Percentiles rank a stretch among this genome's conserved stretches.
Evolutionary conservation across 2,329 filamentous ascomycete genomes (phyloP).

Genomic region (Samsoniella hepiali): DNA sequence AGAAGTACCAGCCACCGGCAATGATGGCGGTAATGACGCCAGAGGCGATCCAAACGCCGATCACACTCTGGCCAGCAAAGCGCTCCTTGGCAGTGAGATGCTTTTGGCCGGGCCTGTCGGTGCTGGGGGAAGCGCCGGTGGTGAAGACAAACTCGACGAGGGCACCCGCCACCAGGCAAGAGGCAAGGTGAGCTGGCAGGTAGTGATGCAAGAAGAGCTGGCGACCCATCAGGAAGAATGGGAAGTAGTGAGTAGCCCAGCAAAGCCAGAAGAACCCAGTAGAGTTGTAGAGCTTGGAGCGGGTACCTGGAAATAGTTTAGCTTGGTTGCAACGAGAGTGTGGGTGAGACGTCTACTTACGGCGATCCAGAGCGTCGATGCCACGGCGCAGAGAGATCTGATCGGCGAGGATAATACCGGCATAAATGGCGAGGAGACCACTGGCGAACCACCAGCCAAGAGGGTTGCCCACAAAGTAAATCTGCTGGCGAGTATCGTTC

Average conservation of each 20-base stretch:
- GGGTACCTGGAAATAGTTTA: constrained; percentile 59
- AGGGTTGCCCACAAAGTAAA: constrained; percentile 97
- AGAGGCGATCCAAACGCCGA: constrained; percentile 75
- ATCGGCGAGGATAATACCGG: constrained; percentile 85
- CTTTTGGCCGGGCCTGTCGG: constrained; percentile 49
- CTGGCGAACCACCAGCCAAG: constrained; percentile 96
- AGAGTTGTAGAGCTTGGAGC: constrained; percentile 93
- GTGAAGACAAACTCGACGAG: constrained; percentile 96
- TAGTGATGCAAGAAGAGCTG: constrained; percentile 99
- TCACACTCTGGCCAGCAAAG: constrained; percentile 72
- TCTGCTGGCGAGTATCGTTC: constrained; percentile 89
- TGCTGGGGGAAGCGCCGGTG: constrained; percentile 59
- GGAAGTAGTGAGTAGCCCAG: constrained; percentile 96
- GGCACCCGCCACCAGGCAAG: constrained; percentile 82
- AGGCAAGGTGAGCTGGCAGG: constrained; percentile 89
- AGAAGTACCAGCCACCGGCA: constrained; percentile 83
- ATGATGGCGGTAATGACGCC: constrained; percentile 65
- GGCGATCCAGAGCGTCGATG: constrained; percentile 86
- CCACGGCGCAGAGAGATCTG: constrained; percentile 82
- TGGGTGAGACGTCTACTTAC: constrained; percentile 56
- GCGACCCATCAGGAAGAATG: constrained; percentile 96
- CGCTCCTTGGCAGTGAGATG: constrained; percentile 79
- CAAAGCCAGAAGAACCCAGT: constrained; percentile 99
- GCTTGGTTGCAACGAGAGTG: background rate
- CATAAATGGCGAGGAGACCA: constrained; percentile 88